Evolutionary conservation across 1,284 basidiomycete species (phyloP), one percentile per base, ranked within the genome.

Genomic region (Irpex rosettiformis): DNA sequence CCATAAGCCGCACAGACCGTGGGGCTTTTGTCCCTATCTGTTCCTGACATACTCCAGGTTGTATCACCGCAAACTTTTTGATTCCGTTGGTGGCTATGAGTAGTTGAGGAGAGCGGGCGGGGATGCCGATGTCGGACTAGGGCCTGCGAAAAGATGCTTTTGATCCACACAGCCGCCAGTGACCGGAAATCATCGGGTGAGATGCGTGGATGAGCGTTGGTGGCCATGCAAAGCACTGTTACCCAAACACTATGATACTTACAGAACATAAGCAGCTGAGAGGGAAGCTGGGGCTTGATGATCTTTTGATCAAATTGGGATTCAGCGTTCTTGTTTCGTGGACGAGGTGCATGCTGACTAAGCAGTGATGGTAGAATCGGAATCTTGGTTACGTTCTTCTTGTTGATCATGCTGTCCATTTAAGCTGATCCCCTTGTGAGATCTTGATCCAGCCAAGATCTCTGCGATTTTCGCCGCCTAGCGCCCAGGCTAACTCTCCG

Each of bases 301-400:
- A 28, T 49, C 24, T 24, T 18, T 49, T 49, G 24, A 28, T 49
- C 16, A 49, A 8, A n/a, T n/a, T 24, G 6, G 21, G 11, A 49
- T 6, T 7, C 43, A 25, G 25, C 24, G 25, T 8, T 25, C 21
- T 25, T 24, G 48, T 25, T 24, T 49, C 24, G 22, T 49, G 48
- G 7, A 49, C 24, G 24, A 25, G 48, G 21, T 25, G 24, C 22
- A 24, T 49, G 48, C 48, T 49, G 48, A 49, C 48, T 24, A 24
- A 28, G 7, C 11, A 22, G 10, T 49, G 48, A 49, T 49, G 48
- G 48, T 49, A 49, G 10, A 49, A 49, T 49, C 48, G 48, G 24
- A 24, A 49, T 49, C 48, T 49, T n/a, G n/a, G 43, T 24, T 45
- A n/a, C 24, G 48, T 22, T 28, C 48, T 49, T 49, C 48, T 49